A percentile compares a stretch with the other conserved stretches of the same genome.
Conservation (phyloP, 2,329 filamentous ascomycete species). For the Penicillium sp. region DNA sequence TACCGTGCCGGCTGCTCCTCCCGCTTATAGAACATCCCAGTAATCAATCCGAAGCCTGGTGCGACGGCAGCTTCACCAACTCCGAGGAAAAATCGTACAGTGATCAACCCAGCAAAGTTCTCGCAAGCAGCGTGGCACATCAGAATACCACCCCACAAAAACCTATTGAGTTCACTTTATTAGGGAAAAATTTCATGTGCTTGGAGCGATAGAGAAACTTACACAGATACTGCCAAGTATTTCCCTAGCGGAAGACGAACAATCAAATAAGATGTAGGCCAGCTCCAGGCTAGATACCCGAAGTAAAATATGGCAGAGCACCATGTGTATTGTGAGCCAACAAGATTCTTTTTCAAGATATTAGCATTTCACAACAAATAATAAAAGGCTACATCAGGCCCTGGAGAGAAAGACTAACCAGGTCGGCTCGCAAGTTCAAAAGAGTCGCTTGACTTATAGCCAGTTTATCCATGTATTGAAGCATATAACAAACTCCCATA, state of each 20-base stretch:
- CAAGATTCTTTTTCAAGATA: neutral
- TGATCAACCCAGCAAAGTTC: conserved; percentile 28
- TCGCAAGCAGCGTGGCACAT: conserved; percentile 15
- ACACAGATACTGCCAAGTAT: conserved; percentile 16
- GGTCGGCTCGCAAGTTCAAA: conserved; percentile 22
- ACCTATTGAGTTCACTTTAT: neutral
- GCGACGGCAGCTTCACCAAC: conserved; percentile 8
- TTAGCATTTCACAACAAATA: neutral
- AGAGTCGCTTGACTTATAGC: conserved; percentile 27
- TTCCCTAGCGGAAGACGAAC: conserved; percentile 31
- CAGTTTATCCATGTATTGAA: conserved; percentile 31
- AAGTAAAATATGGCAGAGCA: conserved; percentile 35
- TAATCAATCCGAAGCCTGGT: conserved; percentile 27
- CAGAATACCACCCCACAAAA: conserved; percentile 17
- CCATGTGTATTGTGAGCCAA: conserved; percentile 32
- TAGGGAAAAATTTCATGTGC: neutral
- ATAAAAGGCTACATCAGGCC: neutral
- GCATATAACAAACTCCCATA: conserved; percentile 28
- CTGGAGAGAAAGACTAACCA: conserved; percentile 13
- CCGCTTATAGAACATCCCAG: conserved; percentile 20
- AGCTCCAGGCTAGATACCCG: conserved; percentile 39
- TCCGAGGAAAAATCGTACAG: conserved; percentile 30
- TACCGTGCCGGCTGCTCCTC: conserved; percentile 17
- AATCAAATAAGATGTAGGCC: conserved; percentile 10
- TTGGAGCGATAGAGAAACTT: neutral